These are phyloP conservation scores for Seiridium cupressi DNA, from an alignment of 2,329 filamentous ascomycete genomes.

Conservation along the genomic window DNA sequence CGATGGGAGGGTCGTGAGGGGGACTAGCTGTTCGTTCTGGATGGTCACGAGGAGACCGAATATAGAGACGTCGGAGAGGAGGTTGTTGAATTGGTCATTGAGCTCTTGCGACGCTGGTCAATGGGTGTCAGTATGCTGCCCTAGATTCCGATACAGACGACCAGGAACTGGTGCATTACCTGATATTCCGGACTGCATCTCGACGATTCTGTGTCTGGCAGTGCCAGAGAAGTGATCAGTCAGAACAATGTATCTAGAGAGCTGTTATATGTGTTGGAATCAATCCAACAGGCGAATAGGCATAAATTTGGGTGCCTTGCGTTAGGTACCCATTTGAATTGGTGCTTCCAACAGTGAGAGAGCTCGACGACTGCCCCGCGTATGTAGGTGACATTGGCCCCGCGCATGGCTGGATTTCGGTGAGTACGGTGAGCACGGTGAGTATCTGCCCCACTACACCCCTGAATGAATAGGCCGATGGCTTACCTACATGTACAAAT, in stretches of 20 bases:
- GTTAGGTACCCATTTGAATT: neutral
- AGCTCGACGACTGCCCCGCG: no score
- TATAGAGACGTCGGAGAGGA: slow-evolving; percentile 59
- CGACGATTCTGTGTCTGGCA: neutral
- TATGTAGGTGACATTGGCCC: no score
- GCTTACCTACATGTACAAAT: no score
- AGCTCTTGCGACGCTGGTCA: slow-evolving; percentile 72
- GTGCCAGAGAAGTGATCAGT: neutral
- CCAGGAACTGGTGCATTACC: slow-evolving; percentile 41
- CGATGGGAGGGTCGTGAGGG: slow-evolving; percentile 53
- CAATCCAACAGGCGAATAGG: neutral
- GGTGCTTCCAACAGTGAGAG: neutral
- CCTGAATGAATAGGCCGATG: no score
- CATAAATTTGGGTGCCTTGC: neutral
- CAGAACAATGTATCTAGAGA: neutral
- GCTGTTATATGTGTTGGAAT: neutral
- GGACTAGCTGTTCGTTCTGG: slow-evolving; percentile 64
- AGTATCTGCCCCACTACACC: no score
- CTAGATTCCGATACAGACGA: neutral
- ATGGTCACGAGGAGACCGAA: slow-evolving; percentile 75
- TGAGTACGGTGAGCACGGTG: no score
- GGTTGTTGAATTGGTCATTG: slow-evolving; percentile 66
- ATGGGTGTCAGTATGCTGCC: neutral
- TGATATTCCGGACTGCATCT: slow-evolving; percentile 78
- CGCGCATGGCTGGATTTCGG: no score